phyloP scores from a whole-genome alignment of 192 early-diverging fungal genomes.

The Phycomyces blakesleeanus region DNA sequence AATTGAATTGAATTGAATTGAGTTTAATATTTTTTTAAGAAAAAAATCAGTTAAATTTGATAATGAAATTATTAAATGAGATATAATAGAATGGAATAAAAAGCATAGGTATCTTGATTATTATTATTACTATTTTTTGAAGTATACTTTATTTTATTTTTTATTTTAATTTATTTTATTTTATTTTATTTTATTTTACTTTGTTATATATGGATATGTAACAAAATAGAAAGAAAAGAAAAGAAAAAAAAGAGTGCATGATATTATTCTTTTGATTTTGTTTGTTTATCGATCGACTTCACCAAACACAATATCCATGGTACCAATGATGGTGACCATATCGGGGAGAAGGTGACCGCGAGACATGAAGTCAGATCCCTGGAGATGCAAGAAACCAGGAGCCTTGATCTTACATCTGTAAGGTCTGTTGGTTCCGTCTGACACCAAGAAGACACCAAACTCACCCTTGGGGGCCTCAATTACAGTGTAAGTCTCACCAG shows the following conservation, averaged over 20 bases:
- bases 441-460: constrained; percentile 93
- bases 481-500: constrained; percentile 96
- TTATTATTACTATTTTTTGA: no score
- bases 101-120: no score
- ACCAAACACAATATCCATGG: constrained; percentile 98
- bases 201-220: background rate
- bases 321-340: constrained; percentile 95
- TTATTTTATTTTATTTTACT: background rate
- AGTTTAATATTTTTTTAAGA: no score
- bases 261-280: background rate
- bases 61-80: no score
- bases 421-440: constrained; percentile 89
- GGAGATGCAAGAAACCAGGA: constrained; percentile 92
- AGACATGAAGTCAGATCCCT: constrained; percentile 85
- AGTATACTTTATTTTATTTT: no score
- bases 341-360: constrained; percentile 92
- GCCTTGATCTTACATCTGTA: constrained; percentile 98
- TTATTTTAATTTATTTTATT: no score
- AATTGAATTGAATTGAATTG: no score
- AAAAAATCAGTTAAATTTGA: no score
- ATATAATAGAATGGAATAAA: no score
- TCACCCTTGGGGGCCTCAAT: constrained; percentile 99
- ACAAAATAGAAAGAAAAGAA: no score
- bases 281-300: constrained; percentile 71
- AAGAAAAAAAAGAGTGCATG: no score